Percentiles rank a stretch among this genome's conserved stretches.
Conservation (phyloP, 805 yeast species). For the Wickerhamiella vanderwaltii region DNA sequence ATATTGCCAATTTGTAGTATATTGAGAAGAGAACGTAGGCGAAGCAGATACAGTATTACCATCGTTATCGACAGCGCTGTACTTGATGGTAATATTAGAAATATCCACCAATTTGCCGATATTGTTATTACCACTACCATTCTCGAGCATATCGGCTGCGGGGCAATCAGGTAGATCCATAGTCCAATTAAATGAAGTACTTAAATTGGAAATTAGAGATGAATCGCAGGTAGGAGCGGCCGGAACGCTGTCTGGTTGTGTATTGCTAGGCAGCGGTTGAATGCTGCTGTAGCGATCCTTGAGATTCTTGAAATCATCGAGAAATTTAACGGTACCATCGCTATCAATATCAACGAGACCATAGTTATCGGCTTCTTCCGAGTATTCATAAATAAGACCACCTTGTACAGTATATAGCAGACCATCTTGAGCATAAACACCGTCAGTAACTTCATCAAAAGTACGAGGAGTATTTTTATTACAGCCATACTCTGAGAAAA, state of each 20-base stretch:
- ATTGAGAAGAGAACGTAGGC: slow-evolving; percentile 19
- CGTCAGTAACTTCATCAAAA: slow-evolving; percentile 59
- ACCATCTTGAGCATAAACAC: slow-evolving; percentile 44
- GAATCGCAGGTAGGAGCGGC: slow-evolving; percentile 19
- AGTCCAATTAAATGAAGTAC: slow-evolving; percentile 24
- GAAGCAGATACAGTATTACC: slow-evolving; percentile 23
- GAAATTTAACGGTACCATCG: slow-evolving; percentile 38
- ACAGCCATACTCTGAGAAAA: slow-evolving; percentile 86
- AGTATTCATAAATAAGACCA: slow-evolving; percentile 86
- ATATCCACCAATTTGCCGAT: slow-evolving; percentile 27
- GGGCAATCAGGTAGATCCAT: slow-evolving; percentile 30
- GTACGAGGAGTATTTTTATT: slow-evolving; percentile 66
- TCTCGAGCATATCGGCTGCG: slow-evolving; percentile 26
- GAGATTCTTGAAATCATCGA: slow-evolving; percentile 50
- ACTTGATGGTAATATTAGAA: slow-evolving; percentile 21
- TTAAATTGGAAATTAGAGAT: slow-evolving; percentile 15
- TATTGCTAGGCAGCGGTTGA: slow-evolving; percentile 20
- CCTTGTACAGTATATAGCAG: slow-evolving; percentile 52
- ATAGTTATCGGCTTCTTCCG: slow-evolving; percentile 62
- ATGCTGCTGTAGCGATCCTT: slow-evolving; percentile 42
- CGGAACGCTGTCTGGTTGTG: slow-evolving; percentile 16
- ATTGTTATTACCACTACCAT: slow-evolving; percentile 31
- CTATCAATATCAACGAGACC: slow-evolving; percentile 57
- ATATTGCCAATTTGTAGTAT: slow-evolving; percentile 21
- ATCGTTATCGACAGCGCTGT: slow-evolving; percentile 24